Conservation (phyloP, 1,139 yeast genomes). For the Magnusiomyces clavatus region DNA sequence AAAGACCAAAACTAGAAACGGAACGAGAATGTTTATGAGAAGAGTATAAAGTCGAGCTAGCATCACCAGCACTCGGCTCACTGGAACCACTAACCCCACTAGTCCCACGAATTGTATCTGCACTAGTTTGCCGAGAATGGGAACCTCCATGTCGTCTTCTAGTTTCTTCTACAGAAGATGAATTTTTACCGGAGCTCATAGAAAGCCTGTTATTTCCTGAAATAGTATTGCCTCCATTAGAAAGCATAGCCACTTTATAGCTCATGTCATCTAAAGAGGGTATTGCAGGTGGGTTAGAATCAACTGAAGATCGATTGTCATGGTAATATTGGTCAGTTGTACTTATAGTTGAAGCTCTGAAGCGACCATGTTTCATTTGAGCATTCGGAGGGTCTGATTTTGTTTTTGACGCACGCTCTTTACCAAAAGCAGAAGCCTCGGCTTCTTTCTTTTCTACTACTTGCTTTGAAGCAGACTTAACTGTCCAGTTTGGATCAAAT, state of each 20-base stretch:
- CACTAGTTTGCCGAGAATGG: slow-evolving; percentile 11
- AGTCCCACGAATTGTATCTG: slow-evolving; percentile 12
- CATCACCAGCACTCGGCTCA: slow-evolving; percentile 1
- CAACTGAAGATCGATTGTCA: neutral
- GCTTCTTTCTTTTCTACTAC: neutral
- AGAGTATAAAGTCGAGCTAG: neutral
- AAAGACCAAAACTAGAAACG: slow-evolving; percentile 9
- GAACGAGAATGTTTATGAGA: slow-evolving; percentile 9
- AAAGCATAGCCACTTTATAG: too few species aligned
- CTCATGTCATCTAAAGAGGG: neutral
- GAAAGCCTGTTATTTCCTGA: neutral
- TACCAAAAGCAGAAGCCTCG: neutral
- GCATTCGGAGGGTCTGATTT: slow-evolving; percentile 7
- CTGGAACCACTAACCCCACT: too few species aligned
- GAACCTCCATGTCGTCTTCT: slow-evolving; percentile 7
- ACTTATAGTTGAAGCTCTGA: neutral
- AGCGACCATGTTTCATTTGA: slow-evolving; percentile 8
- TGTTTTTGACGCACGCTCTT: neutral
- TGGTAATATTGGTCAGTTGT: neutral
- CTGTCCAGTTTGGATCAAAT: slow-evolving; percentile 24
- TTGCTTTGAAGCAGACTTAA: slow-evolving; percentile 6
- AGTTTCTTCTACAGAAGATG: slow-evolving; percentile 14
- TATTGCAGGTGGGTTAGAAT: neutral
- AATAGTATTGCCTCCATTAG: neutral
- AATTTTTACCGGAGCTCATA: slow-evolving; percentile 2